Percentiles rank a stretch among this genome's conserved stretches.
phyloP scores from a whole-genome alignment of 805 yeast species.

The Yamadazyma kitorensis region DNA sequence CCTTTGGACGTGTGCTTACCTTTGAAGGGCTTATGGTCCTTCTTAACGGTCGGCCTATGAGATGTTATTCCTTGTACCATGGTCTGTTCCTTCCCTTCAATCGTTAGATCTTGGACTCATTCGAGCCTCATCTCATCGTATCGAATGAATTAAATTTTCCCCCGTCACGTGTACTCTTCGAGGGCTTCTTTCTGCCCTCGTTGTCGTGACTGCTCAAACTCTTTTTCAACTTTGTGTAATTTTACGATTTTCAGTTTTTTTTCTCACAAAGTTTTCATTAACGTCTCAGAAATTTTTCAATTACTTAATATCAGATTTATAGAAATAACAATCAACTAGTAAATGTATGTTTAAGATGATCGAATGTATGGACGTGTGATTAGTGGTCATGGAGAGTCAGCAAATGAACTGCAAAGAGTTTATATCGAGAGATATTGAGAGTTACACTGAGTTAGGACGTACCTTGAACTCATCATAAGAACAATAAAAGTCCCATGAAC shows the following conservation, averaged over 20 bases:
- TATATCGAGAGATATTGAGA: too few relatives aligned
- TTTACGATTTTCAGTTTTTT: slow-evolving; percentile 4
- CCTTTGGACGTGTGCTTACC: slow-evolving; percentile 90
- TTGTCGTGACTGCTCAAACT: slow-evolving; percentile 5
- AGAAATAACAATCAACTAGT: slow-evolving; percentile 8
- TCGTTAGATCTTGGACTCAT: not conserved
- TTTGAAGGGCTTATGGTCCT: slow-evolving; percentile 86
- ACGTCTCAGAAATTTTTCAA: too few relatives aligned
- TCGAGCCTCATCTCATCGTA: slow-evolving; percentile 14
- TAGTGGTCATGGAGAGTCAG: too few relatives aligned
- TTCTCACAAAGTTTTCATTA: slow-evolving; percentile 9
- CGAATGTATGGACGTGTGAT: too few relatives aligned
- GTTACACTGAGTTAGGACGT: too few relatives aligned
- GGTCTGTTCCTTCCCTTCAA: slow-evolving; percentile 36
- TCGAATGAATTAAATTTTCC: too few relatives aligned
- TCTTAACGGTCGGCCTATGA: slow-evolving; percentile 81
- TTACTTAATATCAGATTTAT: slow-evolving; percentile 8
- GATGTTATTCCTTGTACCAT: slow-evolving; percentile 43
- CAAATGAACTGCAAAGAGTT: too few relatives aligned
- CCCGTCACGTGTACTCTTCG: slow-evolving; percentile 10
- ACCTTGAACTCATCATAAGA: too few relatives aligned
- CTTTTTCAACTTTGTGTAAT: slow-evolving; percentile 14
- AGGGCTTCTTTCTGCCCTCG: slow-evolving; percentile 8
- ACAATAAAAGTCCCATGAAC: too few relatives aligned
- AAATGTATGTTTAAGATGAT: slow-evolving; percentile 14